Percentiles rank a stretch among this genome's conserved stretches.
Conservation (phyloP, 2,329 filamentous ascomycete species). For the Trichoderma sp. region DNA sequence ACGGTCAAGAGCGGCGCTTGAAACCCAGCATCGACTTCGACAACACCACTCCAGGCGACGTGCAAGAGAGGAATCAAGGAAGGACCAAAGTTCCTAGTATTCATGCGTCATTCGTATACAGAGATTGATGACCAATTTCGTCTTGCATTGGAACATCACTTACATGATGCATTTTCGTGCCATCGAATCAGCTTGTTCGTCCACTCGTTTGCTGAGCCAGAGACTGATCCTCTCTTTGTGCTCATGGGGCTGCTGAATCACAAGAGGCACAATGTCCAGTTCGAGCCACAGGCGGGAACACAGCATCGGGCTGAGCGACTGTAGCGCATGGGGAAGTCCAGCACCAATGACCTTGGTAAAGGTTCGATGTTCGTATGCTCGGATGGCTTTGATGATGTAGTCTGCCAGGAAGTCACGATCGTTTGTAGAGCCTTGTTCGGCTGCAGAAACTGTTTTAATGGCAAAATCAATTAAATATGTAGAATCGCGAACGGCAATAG, state of each 20-base stretch:
- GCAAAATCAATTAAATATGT: slow-evolving; percentile 75
- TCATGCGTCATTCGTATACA: neutral
- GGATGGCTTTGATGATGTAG: slow-evolving; percentile 59
- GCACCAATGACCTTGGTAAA: slow-evolving; percentile 74
- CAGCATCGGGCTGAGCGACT: slow-evolving; percentile 62
- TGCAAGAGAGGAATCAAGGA: slow-evolving; percentile 68
- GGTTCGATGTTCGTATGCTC: slow-evolving; percentile 64
- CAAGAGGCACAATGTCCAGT: slow-evolving; percentile 73
- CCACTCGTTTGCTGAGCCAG: slow-evolving; percentile 62
- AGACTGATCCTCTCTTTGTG: slow-evolving; percentile 45
- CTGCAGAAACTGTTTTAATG: slow-evolving; percentile 53
- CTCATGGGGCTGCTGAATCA: slow-evolving; percentile 53
- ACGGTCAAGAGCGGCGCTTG: slow-evolving; percentile 60
- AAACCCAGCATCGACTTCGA: slow-evolving; percentile 70
- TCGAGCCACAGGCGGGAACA: slow-evolving; percentile 74
- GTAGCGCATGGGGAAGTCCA: slow-evolving; percentile 64
- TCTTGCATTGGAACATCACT: slow-evolving; percentile 33
- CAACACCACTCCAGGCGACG: slow-evolving; percentile 66
- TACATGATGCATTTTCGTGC: slow-evolving; percentile 76
- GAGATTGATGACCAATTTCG: neutral
- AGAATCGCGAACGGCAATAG: slow-evolving; percentile 71
- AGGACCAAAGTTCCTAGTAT: slow-evolving; percentile 67
- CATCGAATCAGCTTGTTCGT: slow-evolving; percentile 82
- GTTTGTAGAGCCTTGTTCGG: neutral
- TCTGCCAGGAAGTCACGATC: slow-evolving; percentile 51